These are phyloP conservation scores for Hydrangea macrophylla DNA, from an alignment of 148 eudicot genomes.

Conservation along the genomic window DNA sequence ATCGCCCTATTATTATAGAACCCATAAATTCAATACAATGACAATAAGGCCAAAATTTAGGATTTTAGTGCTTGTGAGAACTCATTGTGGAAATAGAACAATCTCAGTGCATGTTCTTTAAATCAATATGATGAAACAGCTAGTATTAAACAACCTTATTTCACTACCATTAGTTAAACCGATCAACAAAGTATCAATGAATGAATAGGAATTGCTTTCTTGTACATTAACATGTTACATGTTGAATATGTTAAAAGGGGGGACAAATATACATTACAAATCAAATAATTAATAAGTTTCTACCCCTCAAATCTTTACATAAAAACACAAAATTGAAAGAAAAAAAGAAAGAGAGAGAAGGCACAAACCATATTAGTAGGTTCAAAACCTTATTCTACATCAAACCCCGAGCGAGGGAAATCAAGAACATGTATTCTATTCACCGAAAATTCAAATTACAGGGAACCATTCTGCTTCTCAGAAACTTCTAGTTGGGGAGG, in stretches of 20 bases:
- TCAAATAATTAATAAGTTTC: neutral
- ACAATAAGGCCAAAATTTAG: too few relatives aligned
- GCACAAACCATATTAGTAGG: neutral
- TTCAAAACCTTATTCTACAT: neutral
- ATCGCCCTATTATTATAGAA: too few relatives aligned
- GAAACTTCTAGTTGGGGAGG: constrained; percentile 49
- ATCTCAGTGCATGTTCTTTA: neutral
- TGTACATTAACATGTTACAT: neutral
- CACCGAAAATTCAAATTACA: constrained; percentile 8
- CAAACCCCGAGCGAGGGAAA: neutral
- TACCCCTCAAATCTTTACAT: neutral
- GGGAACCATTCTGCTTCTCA: constrained; percentile 33
- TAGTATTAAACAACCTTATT: neutral
- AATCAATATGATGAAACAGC: neutral
- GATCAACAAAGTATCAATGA: neutral
- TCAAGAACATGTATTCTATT: neutral
- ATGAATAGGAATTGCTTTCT: neutral
- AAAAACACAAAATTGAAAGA: neutral
- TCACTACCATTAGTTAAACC: neutral
- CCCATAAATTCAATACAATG: too few relatives aligned
- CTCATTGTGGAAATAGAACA: too few relatives aligned
- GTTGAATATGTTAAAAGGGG: neutral
- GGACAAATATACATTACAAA: constrained; percentile 10
- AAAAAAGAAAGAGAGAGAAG: neutral
- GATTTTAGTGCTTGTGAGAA: too few relatives aligned